phyloP scores from a whole-genome alignment of 805 yeast genomes.

The Lachancea meyersii region DNA sequence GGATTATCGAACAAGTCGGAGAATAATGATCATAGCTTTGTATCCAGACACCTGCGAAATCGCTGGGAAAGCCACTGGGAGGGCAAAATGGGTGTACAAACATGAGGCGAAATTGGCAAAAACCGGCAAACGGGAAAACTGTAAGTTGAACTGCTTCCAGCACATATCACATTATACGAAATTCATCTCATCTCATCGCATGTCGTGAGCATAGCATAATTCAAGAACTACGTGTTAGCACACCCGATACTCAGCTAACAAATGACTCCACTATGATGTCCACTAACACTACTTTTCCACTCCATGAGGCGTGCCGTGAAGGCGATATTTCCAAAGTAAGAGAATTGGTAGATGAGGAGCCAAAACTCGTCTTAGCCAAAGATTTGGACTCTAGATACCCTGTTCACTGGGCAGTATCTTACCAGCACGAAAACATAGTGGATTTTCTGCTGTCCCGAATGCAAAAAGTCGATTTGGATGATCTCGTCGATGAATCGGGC shows the following conservation, averaged over 20 bases:
- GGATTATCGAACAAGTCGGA: background rate
- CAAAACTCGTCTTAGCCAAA: slow-evolving; percentile 39
- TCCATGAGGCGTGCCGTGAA: slow-evolving; percentile 65
- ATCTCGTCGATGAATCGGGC: slow-evolving; percentile 63
- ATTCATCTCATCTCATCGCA: background rate
- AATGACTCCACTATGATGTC: background rate
- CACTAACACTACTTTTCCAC: slow-evolving; percentile 11
- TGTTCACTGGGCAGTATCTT: slow-evolving; percentile 83
- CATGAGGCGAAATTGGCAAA: too few species aligned
- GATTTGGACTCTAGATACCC: slow-evolving; percentile 79
- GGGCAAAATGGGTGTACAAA: too few species aligned
- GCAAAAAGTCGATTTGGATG: slow-evolving; percentile 54
- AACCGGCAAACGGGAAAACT: background rate
- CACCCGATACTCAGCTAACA: background rate
- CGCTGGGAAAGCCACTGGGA: too few species aligned
- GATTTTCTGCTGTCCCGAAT: slow-evolving; percentile 34
- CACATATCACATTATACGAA: background rate
- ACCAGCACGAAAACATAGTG: slow-evolving; percentile 48
- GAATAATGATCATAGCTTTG: background rate
- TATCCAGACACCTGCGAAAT: too few species aligned
- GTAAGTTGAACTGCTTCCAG: background rate
- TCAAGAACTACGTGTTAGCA: background rate
- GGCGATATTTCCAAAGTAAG: slow-evolving; percentile 48
- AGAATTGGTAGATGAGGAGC: slow-evolving; percentile 44
- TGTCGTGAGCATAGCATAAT: background rate